A percentile compares a stretch with the other conserved stretches of the same genome.
Evolutionary conservation across 148 eudicot species (phyloP).

Genomic region (Vaccinium darrowii): DNA sequence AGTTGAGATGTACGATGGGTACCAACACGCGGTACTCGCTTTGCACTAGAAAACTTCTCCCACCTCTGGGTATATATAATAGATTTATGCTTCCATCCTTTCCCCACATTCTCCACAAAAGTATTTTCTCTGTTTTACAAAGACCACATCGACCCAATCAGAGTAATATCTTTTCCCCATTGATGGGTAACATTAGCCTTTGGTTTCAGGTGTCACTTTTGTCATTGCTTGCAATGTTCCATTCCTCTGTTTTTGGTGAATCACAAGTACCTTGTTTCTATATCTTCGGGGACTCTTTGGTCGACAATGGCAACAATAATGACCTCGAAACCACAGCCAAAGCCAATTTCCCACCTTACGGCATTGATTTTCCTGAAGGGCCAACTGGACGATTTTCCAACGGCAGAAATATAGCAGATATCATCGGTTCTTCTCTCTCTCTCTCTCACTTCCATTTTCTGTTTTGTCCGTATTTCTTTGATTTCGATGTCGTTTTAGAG

Average conservation of each 20-base stretch:
- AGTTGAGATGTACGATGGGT: too few relatives aligned
- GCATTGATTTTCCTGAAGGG: constrained; percentile 52
- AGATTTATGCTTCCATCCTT: too few relatives aligned
- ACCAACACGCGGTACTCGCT: too few relatives aligned
- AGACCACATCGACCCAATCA: too few relatives aligned
- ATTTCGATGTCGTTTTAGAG: too few relatives aligned
- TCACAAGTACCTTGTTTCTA: constrained; percentile 58
- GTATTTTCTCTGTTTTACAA: too few relatives aligned
- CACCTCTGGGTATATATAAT: too few relatives aligned
- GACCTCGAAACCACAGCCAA: constrained; percentile 41
- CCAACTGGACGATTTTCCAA: constrained; percentile 58
- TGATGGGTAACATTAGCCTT: neutral
- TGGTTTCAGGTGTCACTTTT: neutral
- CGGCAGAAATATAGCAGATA: constrained; percentile 49
- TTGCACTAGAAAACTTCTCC: too few relatives aligned
- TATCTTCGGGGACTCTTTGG: constrained; percentile 21
- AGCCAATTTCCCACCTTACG: constrained; percentile 57
- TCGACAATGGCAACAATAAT: constrained; percentile 68
- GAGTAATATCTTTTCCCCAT: too few relatives aligned
- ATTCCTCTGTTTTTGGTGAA: neutral
- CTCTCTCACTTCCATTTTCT: too few relatives aligned
- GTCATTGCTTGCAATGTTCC: neutral
- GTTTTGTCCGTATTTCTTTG: too few relatives aligned
- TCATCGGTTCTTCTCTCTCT: constrained; percentile 28
- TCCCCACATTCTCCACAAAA: too few relatives aligned